Base-by-base conservation (phyloP, 2,329 filamentous ascomycete species). In the Cladophialophora carrionii region DNA sequence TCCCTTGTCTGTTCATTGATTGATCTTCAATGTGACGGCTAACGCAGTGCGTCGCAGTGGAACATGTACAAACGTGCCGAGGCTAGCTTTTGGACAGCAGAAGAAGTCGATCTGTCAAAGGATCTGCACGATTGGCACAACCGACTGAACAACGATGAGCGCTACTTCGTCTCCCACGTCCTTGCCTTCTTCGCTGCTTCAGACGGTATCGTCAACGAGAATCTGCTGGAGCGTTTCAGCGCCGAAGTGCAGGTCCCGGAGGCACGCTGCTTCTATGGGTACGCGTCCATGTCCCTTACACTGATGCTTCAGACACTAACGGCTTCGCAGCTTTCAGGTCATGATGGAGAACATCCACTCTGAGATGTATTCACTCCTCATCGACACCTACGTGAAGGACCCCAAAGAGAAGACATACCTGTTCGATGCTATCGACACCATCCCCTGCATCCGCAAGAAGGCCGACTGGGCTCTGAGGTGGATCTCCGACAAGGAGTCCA, bases 11-110 rank as follows among this genome's bases (percentile, higher is more conserved):
- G 26, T 17, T 49, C 17, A 31, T 6, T 6, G 14, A 14, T 43
- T 34, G 29, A 63, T 67, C 68, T 58, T 68, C 66, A 57, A 29
- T 14, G 24, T 26, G n/a, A 20, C 24, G 51, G 61, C 60, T 67
- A 71, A 77, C 73, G 97, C 93, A 97, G 80, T 57, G 22, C 20
- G 41, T 54, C 49, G 37, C 17, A 68, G 66, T 99, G 95, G 95
- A 94, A 98, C 81, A 98, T 98, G 94, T 99, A 99, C 88, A 99
- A 99, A 88, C 98, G 98, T 84, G 93, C 93, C 72, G 94, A 99
- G 80, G 95, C 95, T 60, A 98, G 95, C 51, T 99, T 99, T 89
- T 99, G 95, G 95, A 99, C 95, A 49, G 95, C 95, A 59, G 95
- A 99, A 80, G 95, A 99, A 84, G 98, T 99, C 74, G 95, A 99